A percentile compares a stretch with the other conserved stretches of the same genome.
phyloP scores from a whole-genome alignment of 2,329 filamentous ascomycete genomes.

The Verticillium zaregamsianum region DNA sequence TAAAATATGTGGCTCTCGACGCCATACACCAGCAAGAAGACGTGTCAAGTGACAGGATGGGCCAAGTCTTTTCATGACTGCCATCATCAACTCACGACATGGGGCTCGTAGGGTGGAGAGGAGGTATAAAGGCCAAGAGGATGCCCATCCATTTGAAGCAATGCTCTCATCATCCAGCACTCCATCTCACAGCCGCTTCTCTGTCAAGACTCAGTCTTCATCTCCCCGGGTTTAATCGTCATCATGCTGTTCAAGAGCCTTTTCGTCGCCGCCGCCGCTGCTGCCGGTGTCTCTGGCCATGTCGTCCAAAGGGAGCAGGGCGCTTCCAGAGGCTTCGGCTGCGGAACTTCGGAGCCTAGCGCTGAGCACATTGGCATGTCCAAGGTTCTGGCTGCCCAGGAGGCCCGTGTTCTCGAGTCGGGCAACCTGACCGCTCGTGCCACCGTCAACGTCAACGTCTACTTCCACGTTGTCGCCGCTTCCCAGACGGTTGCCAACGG shows the following conservation, averaged over 20 bases:
- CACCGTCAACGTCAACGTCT: not conserved
- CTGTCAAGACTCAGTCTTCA: not conserved
- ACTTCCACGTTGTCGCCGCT: not conserved
- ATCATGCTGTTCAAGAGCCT: slow-evolving; percentile 1
- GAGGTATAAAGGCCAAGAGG: not conserved
- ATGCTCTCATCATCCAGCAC: not conserved
- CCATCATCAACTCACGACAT: not conserved
- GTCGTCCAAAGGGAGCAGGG: not conserved
- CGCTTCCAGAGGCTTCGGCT: not conserved
- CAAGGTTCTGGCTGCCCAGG: not conserved
- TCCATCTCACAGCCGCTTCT: not conserved
- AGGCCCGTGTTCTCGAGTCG: not conserved
- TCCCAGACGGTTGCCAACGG: not conserved
- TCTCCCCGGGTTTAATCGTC: not conserved
- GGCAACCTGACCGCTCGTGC: not conserved
- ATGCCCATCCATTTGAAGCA: not conserved
- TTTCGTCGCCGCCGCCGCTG: not conserved
- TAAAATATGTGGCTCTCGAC: not conserved
- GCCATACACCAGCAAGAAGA: not conserved
- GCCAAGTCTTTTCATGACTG: not conserved
- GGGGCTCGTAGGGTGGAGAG: not conserved
- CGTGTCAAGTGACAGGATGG: not conserved
- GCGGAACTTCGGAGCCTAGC: not conserved
- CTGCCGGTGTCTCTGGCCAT: not conserved
- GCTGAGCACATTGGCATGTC: not conserved